Conservation (phyloP, 2,329 filamentous ascomycete species). For the Pseudogymnoascus sp. region DNA sequence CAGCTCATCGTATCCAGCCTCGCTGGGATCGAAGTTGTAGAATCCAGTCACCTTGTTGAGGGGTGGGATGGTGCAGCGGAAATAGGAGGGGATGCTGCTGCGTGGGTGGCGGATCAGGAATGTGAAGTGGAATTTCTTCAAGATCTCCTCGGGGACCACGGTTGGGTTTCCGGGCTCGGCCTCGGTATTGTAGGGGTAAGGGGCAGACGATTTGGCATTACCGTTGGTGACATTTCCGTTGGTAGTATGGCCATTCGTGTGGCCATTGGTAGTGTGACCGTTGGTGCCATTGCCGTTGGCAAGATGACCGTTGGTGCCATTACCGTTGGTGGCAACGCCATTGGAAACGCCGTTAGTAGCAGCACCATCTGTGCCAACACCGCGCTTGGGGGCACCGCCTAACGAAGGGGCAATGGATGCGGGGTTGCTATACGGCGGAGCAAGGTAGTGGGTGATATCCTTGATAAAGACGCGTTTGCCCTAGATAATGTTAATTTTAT, state of each 20-base stretch:
- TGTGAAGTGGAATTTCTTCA: conserved; percentile 82
- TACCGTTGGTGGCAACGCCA: conserved; percentile 14
- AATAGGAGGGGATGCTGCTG: conserved; percentile 85
- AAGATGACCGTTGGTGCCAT: not conserved
- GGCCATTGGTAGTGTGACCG: conserved; percentile 24
- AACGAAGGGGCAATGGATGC: conserved; percentile 74
- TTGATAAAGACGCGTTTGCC: conserved; percentile 95
- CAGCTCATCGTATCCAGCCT: conserved; percentile 87
- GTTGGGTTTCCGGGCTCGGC: conserved; percentile 71
- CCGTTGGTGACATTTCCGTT: conserved; percentile 27
- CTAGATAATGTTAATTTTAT: conserved; percentile 44
- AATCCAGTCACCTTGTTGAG: conserved; percentile 77
- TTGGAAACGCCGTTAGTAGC: conserved; percentile 19
- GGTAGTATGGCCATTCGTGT: conserved; percentile 27
- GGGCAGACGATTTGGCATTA: conserved; percentile 28
- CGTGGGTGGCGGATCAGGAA: conserved; percentile 97
- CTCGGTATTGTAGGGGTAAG: conserved; percentile 50
- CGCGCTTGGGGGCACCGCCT: conserved; percentile 25
- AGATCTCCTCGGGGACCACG: conserved; percentile 64
- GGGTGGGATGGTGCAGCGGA: conserved; percentile 86
- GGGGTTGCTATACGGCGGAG: conserved; percentile 62
- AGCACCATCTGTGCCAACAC: conserved; percentile 24
- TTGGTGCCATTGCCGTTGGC: conserved; percentile 23
- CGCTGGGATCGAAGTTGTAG: conserved; percentile 73
- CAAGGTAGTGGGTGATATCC: conserved; percentile 89